Base-by-base conservation (phyloP, 1,284 basidiomycete genomes). In the Mycena citricolor region DNA sequence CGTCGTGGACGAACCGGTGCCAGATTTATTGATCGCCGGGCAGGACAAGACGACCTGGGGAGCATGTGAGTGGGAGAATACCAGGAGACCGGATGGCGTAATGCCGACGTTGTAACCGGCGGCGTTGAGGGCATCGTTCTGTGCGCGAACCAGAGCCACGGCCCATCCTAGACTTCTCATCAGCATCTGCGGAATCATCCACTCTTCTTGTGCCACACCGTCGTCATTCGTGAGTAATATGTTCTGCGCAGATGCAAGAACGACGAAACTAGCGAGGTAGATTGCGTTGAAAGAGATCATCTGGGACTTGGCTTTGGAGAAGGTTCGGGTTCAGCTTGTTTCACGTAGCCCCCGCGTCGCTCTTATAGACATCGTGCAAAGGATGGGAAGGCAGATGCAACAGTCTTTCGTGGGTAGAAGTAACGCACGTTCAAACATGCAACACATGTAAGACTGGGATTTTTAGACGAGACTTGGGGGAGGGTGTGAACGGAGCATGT, bases 191-290 rank as follows among this genome's bases (percentile, higher is more conserved):
- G 31, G 36, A 26, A 12, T 39, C 7, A 11, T n/a, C 8, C 30
- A 22, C 4, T 2, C 8, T 20, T 8, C 8, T 11, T 6, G 30
- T 21, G 8, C 30, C 4, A 23, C 30, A 8, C 74, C 73, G 51
- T 76, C 74, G 49, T 75, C 74, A 43, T 76, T 75, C 19, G 69
- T 68, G 14, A 71, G 54, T 13, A 76, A 47, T 30, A 68, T 47
- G 12, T 62, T 64, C 23, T 47, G 44, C 2, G 39, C 39, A 21
- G 31, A 21, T 17, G 14, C 19, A n/a, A n/a, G n/a, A n/a, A n/a
- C n/a, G n/a, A n/a, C n/a, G n/a, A n/a, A n/a, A n/a, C n/a, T n/a
- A n/a, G n/a, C n/a, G n/a, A n/a, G n/a, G n/a, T n/a, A n/a, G n/a
- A n/a, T n/a, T n/a, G n/a, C n/a, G n/a, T n/a, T n/a, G n/a, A n/a